Evolutionary conservation across 169 alveolate genomes (phyloP).

Genomic region (Plasmodium gonderi): DNA sequence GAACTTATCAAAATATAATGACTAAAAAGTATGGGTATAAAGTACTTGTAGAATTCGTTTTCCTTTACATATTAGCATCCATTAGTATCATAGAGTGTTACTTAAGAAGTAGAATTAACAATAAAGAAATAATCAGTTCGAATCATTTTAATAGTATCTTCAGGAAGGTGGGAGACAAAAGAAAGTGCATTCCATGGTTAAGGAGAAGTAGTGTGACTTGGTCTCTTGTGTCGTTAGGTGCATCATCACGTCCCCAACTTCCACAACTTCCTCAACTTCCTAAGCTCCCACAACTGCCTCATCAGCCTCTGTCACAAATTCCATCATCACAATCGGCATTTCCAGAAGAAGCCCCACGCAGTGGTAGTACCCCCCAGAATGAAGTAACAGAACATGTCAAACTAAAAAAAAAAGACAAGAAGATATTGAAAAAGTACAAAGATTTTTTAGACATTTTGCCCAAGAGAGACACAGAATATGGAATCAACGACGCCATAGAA

Average conservation of each 20-base stretch:
- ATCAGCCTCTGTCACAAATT: neutral
- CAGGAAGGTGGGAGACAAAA: neutral
- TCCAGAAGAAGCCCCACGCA: too few species aligned
- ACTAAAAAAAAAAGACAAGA: constrained; percentile 67
- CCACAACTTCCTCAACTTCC: neutral
- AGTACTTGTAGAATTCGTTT: constrained; percentile 29
- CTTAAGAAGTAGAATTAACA: neutral
- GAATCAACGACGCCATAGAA: constrained; percentile 51
- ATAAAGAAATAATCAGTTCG: constrained; percentile 5
- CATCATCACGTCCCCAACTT: neutral
- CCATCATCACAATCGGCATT: too few species aligned
- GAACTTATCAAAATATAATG: constrained; percentile 5
- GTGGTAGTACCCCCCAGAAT: neutral
- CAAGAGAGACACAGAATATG: constrained; percentile 36
- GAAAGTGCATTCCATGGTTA: neutral
- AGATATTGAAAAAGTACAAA: constrained; percentile 64
- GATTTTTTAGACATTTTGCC: constrained; percentile 57
- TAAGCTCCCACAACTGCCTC: neutral
- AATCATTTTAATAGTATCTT: neutral
- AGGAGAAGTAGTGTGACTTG: neutral
- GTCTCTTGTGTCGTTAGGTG: too few species aligned
- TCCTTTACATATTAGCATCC: constrained; percentile 1
- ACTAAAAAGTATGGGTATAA: constrained; percentile 46
- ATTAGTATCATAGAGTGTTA: neutral
- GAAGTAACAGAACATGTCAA: constrained; percentile 11